Evolutionary conservation across 805 yeast species (phyloP).

Genomic region (Yarrowia phangngaensis): DNA sequence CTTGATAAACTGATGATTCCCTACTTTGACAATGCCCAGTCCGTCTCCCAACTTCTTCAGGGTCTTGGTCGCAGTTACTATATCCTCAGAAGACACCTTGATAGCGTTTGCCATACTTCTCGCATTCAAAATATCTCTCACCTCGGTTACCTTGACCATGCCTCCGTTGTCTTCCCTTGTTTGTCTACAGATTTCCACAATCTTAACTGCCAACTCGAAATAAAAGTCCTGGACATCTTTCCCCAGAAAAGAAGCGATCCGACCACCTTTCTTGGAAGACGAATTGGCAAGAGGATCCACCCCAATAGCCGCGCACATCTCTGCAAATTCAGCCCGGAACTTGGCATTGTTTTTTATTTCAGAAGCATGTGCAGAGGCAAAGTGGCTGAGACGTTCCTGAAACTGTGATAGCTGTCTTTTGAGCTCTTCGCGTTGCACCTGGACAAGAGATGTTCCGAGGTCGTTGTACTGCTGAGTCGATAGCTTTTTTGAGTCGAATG

Average conservation of each 20-base stretch:
- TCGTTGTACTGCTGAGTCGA: conserved; percentile 45
- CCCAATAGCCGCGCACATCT: conserved; percentile 74
- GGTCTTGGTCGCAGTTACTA: conserved; percentile 52
- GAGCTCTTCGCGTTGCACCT: conserved; percentile 57
- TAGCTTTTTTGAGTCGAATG: conserved; percentile 43
- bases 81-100: conserved; percentile 48
- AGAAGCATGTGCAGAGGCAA: conserved; percentile 65
- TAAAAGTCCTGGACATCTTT: conserved; percentile 50
- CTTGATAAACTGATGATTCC: conserved; percentile 55
- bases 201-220: conserved; percentile 64
- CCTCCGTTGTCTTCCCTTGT: conserved; percentile 81
- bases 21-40: conserved; percentile 57
- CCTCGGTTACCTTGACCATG: conserved; percentile 57
- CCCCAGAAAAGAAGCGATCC: conserved; percentile 40
- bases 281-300: conserved; percentile 66
- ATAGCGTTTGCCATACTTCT: conserved; percentile 33
- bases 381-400: conserved; percentile 69
- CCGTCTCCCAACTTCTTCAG: conserved; percentile 66
- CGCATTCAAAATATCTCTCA: conserved; percentile 41
- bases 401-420: conserved; percentile 70
- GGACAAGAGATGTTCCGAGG: conserved; percentile 50
- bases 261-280: conserved; percentile 35
- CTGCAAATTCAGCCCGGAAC: conserved; percentile 66
- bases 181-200: conserved; percentile 70
- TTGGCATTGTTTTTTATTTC: conserved; percentile 63